Evolutionary conservation across 345 rosid species (phyloP).

Genomic region (Sonneratia alba): DNA sequence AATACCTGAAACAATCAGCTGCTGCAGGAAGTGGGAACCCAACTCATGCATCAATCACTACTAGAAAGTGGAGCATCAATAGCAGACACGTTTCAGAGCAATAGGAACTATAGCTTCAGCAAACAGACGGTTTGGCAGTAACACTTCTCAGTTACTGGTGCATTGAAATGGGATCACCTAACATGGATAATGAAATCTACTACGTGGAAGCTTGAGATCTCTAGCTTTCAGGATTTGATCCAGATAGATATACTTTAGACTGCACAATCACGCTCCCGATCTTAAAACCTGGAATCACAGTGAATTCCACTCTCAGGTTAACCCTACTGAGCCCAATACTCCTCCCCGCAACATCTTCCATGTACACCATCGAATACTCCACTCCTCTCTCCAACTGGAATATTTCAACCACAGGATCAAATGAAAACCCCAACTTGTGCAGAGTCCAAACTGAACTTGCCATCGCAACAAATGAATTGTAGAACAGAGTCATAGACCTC

Average conservation of each 20-base stretch:
- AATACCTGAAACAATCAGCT: background rate
- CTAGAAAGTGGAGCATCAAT: too few relatives aligned
- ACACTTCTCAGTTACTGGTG: background rate
- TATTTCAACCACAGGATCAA: constrained; percentile 77
- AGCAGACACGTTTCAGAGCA: too few relatives aligned
- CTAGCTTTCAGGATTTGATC: constrained; percentile 35
- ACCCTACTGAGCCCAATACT: constrained; percentile 20
- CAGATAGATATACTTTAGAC: constrained; percentile 64
- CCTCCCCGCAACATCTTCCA: constrained; percentile 64
- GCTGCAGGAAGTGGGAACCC: background rate
- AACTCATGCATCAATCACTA: background rate
- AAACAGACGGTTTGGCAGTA: background rate
- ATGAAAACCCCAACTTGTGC: constrained; percentile 69
- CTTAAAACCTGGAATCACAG: constrained; percentile 86
- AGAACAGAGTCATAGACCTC: constrained; percentile 62
- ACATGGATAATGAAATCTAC: background rate
- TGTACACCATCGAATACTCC: constrained; percentile 68
- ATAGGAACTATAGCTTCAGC: background rate
- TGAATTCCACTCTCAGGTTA: constrained; percentile 69
- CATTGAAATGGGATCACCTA: background rate
- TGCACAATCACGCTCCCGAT: constrained; percentile 65
- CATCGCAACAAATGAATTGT: constrained; percentile 72
- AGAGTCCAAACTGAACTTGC: constrained; percentile 79
- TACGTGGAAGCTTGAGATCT: constrained; percentile 5
- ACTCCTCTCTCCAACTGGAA: constrained; percentile 78